Base-by-base conservation (phyloP, 345 rosid genomes). In the Moricandia moricandioides region DNA sequence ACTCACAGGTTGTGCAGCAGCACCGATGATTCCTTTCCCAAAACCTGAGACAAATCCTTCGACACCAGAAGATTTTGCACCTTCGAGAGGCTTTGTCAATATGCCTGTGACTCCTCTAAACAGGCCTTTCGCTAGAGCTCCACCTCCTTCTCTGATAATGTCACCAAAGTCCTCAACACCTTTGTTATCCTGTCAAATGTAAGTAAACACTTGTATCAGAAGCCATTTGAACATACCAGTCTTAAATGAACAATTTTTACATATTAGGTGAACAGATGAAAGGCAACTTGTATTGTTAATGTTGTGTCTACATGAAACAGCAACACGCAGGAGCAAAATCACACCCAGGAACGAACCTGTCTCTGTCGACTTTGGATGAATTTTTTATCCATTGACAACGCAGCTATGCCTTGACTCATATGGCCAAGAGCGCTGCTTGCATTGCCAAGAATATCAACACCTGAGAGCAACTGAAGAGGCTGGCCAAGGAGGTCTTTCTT, bases 361-460 rank as follows among this genome's bases (percentile, higher is more conserved):
- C 89, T 89, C 82, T 89, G 94, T 59, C 95, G 86, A 83, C 96
- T 81, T 82, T 96, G 99, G 74, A 92, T 96, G 84, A 92, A 91
- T 75, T 89, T 92, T 78, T 92, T 91, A 78, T 92, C 99, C 99
- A 96, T 92, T 69, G 98, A 96, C 67, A 92, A 80, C 76, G 96
- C 97, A 85, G 99, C 99, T 39, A 89, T 90, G 57, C 99, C 97
- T 88, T 92, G 92, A 86, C 99, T 92, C 99, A 92, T 92, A 84
- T 91, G 95, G 45, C 98, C 99, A 77, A 90, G 98, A 1, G 99
- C 99, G 70, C 98, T 96, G 83, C 99, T 96, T 67, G 99, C 98
- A 70, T 92, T 96, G 62, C 99, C 97, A 86, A 96, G 82, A 84
- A 91, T 91, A 80, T 96, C 99, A 78, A 96, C 88, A 76, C 99